Base-by-base conservation (phyloP, 2,329 filamentous ascomycete genomes). In the Knufia fluminis region DNA sequence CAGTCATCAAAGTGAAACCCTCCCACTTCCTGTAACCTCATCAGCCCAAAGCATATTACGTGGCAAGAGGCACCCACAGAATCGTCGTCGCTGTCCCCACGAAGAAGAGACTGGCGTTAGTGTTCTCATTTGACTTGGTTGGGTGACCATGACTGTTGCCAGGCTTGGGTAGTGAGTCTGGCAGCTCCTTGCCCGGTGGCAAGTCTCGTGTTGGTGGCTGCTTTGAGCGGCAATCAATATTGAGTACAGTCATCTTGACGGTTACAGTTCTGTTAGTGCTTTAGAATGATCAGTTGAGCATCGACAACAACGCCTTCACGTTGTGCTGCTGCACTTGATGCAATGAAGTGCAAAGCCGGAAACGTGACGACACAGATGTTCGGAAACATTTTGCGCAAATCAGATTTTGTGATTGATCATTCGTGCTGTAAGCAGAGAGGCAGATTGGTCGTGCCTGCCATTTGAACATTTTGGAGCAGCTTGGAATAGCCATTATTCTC, bases 121-220 rank as follows among this genome's bases (percentile, higher is more conserved):
- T 43, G 38, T 66, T 63, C 0, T 53, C 54, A 6, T 59, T 63
- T 14, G 52, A 19, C 14, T 53, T 58, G 1, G 61, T 60, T 1
- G 73, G 72, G 56, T 73, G 68, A 3, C 68, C 46, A 51, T 71
- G 71, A 39, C 64, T 70, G 40, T 67, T 62, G 54, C 70, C 73
- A n/a, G 71, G 65, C 7, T 61, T 54, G 6, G 72, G 72, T 0
- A 75, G 59, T 7, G 59, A 54, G 12, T 58, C 48, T 2, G 70
- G 64, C 3, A 66, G 52, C 8, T 53, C 17, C 12, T 50, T 47
- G 2, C 46, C 26, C 1, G 56, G 46, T 12, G 61, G 55, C 4
- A 66, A 51, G 49, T 72, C 64, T 24, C 68, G 65, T 1, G 66
- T 71, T 3, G 72, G 69, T 3, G 66, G 55, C 38, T 64, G 56